These are phyloP conservation scores for Mrakia gelida DNA, from an alignment of 768 basidiomycete genomes.

Conservation along the genomic window DNA sequence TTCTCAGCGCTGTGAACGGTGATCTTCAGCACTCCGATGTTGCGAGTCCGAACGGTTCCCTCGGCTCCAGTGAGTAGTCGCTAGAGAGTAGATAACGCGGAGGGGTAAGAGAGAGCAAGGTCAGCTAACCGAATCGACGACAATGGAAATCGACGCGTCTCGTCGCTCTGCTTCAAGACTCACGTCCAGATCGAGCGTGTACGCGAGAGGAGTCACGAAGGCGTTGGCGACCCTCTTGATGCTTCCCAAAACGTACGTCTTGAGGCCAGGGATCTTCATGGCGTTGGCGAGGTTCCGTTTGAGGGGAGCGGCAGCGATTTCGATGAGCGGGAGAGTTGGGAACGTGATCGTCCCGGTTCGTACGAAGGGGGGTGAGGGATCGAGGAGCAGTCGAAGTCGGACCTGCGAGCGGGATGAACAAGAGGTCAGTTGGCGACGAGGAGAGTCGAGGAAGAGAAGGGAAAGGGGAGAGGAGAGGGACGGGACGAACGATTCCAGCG, in stretches of 20 bases:
- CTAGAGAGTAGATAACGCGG: not conserved
- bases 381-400: conserved; percentile 42
- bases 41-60: conserved; percentile 37
- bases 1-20: conserved; percentile 40
- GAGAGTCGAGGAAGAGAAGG: not conserved
- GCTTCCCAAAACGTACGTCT: conserved; percentile 35
- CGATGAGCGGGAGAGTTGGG: conserved; percentile 42
- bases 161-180: not conserved
- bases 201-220: conserved; percentile 44
- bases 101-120: not conserved
- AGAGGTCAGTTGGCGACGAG: no score
- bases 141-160: no score
- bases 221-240: conserved; percentile 42
- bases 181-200: conserved; percentile 44
- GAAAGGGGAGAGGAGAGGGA: not conserved
- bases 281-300: conserved; percentile 39
- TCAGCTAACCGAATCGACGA: not conserved
- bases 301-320: conserved; percentile 44
- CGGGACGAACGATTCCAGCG: conserved; percentile 38
- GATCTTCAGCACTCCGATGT: conserved; percentile 44
- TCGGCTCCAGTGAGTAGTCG: conserved; percentile 43
- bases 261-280: conserved; percentile 43
- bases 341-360: conserved; percentile 42
- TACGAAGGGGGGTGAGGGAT: conserved; percentile 44
- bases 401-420: conserved; percentile 21